Percentiles rank a stretch among this genome's conserved stretches.
These are phyloP conservation scores for Ceratocystiopsis minuta DNA, from an alignment of 2,329 filamentous ascomycete species.

Conservation along the genomic window DNA sequence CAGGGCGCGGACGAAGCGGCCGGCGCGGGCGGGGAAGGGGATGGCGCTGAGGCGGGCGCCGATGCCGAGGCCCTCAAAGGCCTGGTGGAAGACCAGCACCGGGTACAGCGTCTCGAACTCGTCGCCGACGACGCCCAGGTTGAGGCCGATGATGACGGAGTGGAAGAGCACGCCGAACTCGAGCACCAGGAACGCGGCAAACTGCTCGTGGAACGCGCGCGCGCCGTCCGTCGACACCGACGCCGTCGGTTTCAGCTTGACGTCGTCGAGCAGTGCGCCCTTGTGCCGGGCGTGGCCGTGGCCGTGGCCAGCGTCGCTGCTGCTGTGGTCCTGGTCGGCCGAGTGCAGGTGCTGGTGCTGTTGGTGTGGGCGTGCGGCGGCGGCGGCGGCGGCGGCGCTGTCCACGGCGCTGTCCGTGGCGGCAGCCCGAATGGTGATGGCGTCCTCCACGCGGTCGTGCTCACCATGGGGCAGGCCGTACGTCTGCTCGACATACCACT, in stretches of 20 bases:
- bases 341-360: conserved; percentile 47
- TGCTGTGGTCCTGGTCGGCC: conserved; percentile 57
- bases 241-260: conserved; percentile 14
- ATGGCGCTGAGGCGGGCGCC: conserved; percentile 66
- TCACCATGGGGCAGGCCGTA: conserved; percentile 31
- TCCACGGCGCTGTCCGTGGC: conserved; percentile 2
- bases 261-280: conserved; percentile 59
- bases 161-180: conserved; percentile 95
- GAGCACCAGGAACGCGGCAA: conserved; percentile 57
- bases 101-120: conserved; percentile 44
- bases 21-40: conserved; percentile 41
- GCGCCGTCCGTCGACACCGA: conserved; percentile 11
- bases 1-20: conserved; percentile 41
- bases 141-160: conserved; percentile 83
- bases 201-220: conserved; percentile 21
- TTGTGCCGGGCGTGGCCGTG: conserved; percentile 28
- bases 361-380: conserved; percentile 13
- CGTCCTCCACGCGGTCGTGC: conserved; percentile 28
- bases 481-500: conserved; percentile 46
- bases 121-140: conserved; percentile 40
- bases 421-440: conserved; percentile 17
- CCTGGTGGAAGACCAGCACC: conserved; percentile 73
- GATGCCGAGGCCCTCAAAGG: conserved; percentile 85
- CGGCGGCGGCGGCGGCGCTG: conserved; percentile 5
- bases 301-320: conserved; percentile 36